These are phyloP conservation scores for Massospora cicadina DNA, from an alignment of 371 early-diverging fungal species.

Conservation along the genomic window DNA sequence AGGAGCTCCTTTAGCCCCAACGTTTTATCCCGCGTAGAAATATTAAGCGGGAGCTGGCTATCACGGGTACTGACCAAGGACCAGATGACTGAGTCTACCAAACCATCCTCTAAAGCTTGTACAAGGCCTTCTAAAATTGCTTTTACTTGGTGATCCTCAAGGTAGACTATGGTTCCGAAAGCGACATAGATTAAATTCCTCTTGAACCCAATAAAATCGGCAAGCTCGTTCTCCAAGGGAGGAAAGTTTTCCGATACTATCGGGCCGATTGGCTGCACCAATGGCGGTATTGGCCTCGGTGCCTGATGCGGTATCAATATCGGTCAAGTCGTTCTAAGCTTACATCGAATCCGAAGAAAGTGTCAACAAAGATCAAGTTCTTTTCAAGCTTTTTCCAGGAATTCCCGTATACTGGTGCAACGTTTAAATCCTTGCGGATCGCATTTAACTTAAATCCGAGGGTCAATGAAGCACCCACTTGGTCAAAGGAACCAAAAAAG, in stretches of 20 bases:
- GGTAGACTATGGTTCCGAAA: slow-evolving; percentile 18
- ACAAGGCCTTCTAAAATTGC: slow-evolving; percentile 15
- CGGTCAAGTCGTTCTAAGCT: not conserved
- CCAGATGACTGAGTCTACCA: slow-evolving; percentile 21
- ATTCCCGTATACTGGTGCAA: slow-evolving; percentile 3
- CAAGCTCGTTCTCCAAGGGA: slow-evolving; percentile 12
- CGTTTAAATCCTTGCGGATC: not conserved
- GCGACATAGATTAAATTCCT: slow-evolving; percentile 17
- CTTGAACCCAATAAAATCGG: slow-evolving; percentile 14
- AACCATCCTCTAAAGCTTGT: slow-evolving; percentile 8
- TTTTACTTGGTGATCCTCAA: slow-evolving; percentile 7
- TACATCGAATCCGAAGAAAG: slow-evolving; percentile 11
- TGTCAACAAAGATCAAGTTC: slow-evolving; percentile 8
- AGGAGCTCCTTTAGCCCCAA: slow-evolving; percentile 7
- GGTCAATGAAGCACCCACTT: not conserved
- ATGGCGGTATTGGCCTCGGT: slow-evolving; percentile 17
- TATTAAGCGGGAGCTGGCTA: slow-evolving; percentile 10
- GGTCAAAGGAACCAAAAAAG: not conserved
- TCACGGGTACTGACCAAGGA: slow-evolving; percentile 9
- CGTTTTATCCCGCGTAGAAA: not conserved
- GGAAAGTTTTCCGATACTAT: slow-evolving; percentile 14
- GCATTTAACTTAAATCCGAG: slow-evolving; percentile 1
- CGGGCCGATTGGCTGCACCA: slow-evolving; percentile 20
- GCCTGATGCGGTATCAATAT: slow-evolving; percentile 9
- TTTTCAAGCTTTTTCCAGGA: slow-evolving; percentile 9